Conservation (phyloP, 2,329 filamentous ascomycete genomes). For the Leptographium radiaticola region DNA sequence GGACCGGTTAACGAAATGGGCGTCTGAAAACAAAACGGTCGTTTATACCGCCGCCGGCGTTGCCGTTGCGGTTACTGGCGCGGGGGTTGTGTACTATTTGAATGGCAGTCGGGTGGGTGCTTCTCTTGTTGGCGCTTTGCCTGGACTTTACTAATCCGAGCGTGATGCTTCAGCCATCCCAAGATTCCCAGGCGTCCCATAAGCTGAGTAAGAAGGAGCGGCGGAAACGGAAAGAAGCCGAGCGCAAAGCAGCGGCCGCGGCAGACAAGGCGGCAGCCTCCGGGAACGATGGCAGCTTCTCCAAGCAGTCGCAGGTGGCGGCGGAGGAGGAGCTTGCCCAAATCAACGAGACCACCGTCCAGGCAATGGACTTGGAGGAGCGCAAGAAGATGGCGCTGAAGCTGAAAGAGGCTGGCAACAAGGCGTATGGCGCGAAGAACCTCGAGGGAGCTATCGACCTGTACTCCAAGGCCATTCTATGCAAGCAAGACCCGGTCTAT, state of each 20-base stretch:
- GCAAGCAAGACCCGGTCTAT: constrained; percentile 95
- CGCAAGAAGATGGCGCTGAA: constrained; percentile 79
- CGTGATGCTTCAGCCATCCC: not conserved
- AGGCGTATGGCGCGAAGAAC: constrained; percentile 87
- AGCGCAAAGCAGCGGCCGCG: constrained; percentile 36
- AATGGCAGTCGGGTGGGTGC: constrained; percentile 42
- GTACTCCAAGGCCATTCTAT: constrained; percentile 90
- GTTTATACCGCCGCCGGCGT: constrained; percentile 96
- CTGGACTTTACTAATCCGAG: not conserved
- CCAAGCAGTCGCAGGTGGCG: constrained; percentile 32
- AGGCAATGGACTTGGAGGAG: constrained; percentile 44
- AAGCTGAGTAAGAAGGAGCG: constrained; percentile 84
- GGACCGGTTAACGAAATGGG: constrained; percentile 86
- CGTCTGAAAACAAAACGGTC: constrained; percentile 85
- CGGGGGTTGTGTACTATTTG: constrained; percentile 88
- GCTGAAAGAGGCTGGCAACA: constrained; percentile 91
- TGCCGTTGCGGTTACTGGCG: constrained; percentile 79
- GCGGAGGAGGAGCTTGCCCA: constrained; percentile 57
- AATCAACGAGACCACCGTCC: constrained; percentile 43
- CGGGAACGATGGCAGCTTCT: constrained; percentile 11
- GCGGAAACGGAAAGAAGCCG: constrained; percentile 72
- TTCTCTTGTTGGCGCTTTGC: not conserved
- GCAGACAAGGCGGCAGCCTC: constrained; percentile 36
- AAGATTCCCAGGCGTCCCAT: constrained; percentile 24
- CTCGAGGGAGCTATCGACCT: constrained; percentile 89